Evolutionary conservation across 2,329 filamentous ascomycete species (phyloP).

Genomic region (Fusarium piperis): DNA sequence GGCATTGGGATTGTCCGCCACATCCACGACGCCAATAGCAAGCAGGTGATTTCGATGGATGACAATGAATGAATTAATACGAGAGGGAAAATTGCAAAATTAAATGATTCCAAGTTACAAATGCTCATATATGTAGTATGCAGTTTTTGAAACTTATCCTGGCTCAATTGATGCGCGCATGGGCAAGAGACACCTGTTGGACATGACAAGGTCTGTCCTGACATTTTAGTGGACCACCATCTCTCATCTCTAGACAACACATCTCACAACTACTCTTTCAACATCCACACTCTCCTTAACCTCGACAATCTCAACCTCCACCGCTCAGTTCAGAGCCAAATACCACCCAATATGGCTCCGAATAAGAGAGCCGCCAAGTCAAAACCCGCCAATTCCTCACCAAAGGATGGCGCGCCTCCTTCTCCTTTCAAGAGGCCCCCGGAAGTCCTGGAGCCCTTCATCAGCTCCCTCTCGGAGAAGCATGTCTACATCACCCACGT

Average conservation of each 20-base stretch:
- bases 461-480: slow-evolving; percentile 70
- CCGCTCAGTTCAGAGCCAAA: background rate
- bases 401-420: slow-evolving; percentile 54
- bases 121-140: background rate
- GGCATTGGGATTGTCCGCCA: slow-evolving; percentile 40
- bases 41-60: background rate
- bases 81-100: background rate
- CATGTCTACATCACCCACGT: slow-evolving; percentile 88
- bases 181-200: background rate
- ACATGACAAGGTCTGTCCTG: background rate
- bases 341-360: slow-evolving; percentile 44
- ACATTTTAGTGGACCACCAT: slow-evolving; percentile 30
- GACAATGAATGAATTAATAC: background rate
- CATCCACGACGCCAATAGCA: background rate
- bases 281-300: slow-evolving; percentile 9
- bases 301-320: background rate
- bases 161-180: background rate
- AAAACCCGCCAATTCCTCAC: slow-evolving; percentile 39
- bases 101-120: background rate
- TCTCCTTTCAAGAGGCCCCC: slow-evolving; percentile 76
- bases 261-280: slow-evolving; percentile 22
- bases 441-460: slow-evolving; percentile 70
- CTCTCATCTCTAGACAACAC: slow-evolving; percentile 30
- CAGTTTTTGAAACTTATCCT: background rate
- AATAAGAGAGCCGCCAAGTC: slow-evolving; percentile 48